Evolutionary conservation across 2,329 filamentous ascomycete genomes (phyloP), one percentile per base, ranked within the genome.

Genomic region (Claviceps quebecensis): DNA sequence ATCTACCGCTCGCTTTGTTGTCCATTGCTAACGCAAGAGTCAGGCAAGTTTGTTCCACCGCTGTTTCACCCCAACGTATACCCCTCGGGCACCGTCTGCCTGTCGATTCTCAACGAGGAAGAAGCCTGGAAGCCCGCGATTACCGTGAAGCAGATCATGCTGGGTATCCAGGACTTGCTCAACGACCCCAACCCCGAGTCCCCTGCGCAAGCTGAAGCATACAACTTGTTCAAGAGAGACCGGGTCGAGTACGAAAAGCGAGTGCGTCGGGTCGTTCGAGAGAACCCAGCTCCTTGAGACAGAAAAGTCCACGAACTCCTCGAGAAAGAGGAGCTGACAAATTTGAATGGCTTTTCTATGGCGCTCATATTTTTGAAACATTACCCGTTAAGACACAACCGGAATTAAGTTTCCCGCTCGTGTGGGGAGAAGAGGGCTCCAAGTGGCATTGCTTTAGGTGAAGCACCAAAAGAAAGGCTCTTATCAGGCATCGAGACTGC

Each of bases 51-150:
- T 64, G 80, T 84, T 0, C 93, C 93, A 13, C 91, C 93, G 22
- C 81, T 98, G 41, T 98, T 98, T 73, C 93, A 98, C 64, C 93
- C 93, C 0, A 98, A 98, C 67, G 93, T 98, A 59, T 98, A 98
- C 66, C 93, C 93, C 0, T 97, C 91, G 0, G 94, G 93, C 58
- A 98, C 93, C 47, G 93, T 98, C 55, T 98, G 93, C 65, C 78
- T 98, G 22, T 95, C 88, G 29, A 98, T 98, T 58, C 72, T 98
- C 58, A 98, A 97, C 70, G 94, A 98, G 67, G 93, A 98, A 61
- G 93, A 98, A 67, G 90, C 87, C 6, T 98, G 94, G 93, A 94
- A 95, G 68, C 94, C 93, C 1, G 91, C 93, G 6, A 98, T 98
- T 63, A 98, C 93, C 0, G 88, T 98, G 67, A 97, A 96, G 71